phyloP scores from a whole-genome alignment of 1,284 basidiomycete genomes.

The Ganoderma multipileum region DNA sequence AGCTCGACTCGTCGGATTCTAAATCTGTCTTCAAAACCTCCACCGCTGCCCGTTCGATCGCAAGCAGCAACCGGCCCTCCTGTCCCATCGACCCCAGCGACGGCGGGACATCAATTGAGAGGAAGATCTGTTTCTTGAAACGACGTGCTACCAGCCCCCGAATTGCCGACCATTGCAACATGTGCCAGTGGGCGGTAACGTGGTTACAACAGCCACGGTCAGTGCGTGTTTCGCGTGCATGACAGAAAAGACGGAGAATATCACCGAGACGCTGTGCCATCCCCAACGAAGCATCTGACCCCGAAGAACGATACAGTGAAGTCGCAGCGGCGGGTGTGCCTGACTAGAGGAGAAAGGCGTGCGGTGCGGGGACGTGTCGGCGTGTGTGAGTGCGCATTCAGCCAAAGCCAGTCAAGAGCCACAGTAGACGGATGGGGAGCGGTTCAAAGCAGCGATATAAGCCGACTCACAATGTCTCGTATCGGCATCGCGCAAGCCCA shows the following conservation, averaged over 20 bases:
- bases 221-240: constrained; percentile 24
- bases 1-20: constrained; percentile 43
- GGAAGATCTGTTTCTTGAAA: constrained; percentile 70
- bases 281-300: constrained; percentile 68
- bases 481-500: constrained; percentile 89
- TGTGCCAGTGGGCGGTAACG: constrained; percentile 9
- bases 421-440: not conserved
- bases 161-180: constrained; percentile 18
- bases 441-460: constrained; percentile 9
- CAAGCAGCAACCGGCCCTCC: constrained; percentile 53
- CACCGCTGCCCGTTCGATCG: constrained; percentile 65
- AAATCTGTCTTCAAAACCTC: constrained; percentile 48
- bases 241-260: constrained; percentile 32
- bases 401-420: constrained; percentile 17
- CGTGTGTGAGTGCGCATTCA: constrained; percentile 23
- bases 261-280: constrained; percentile 85
- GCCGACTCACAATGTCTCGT: constrained; percentile 44
- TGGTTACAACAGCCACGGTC: constrained; percentile 23
- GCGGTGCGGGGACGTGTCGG: not conserved
- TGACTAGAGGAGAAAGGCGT: constrained; percentile 35
- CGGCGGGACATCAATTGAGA: constrained; percentile 70
- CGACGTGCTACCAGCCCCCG: constrained; percentile 55
- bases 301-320: constrained; percentile 68
- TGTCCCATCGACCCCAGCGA: constrained; percentile 51
- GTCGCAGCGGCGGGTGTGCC: constrained; percentile 61